Percentiles rank a stretch among this genome's conserved stretches.
Conservation (phyloP, 2,329 filamentous ascomycete genomes). For the Fusarium miscanthi region DNA sequence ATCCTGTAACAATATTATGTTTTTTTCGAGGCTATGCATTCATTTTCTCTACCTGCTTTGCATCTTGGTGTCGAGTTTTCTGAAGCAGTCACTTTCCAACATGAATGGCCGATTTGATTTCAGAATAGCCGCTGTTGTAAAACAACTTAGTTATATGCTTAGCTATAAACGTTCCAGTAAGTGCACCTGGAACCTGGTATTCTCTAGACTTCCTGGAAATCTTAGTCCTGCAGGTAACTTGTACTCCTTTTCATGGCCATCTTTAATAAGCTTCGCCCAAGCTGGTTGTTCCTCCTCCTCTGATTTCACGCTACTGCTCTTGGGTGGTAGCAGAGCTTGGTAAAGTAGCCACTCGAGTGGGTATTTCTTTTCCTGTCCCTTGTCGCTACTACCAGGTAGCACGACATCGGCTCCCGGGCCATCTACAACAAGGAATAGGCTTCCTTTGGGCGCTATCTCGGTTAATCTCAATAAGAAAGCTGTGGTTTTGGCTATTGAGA, state of each 20-base stretch:
- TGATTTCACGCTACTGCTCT: not conserved
- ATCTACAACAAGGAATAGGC: conserved; percentile 3
- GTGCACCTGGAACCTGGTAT: conserved; percentile 7
- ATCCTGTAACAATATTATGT: too few relatives aligned
- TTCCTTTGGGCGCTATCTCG: not conserved
- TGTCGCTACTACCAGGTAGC: not conserved
- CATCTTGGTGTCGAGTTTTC: too few relatives aligned
- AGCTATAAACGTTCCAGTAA: not conserved
- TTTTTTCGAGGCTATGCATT: too few relatives aligned
- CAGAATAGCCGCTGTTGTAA: too few relatives aligned
- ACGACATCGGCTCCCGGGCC: not conserved
- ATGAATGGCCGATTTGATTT: too few relatives aligned
- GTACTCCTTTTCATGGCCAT: conserved; percentile 11
- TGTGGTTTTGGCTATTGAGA: conserved; percentile 11
- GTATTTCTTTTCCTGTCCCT: conserved; percentile 8
- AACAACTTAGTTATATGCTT: too few relatives aligned
- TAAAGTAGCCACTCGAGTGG: conserved; percentile 13
- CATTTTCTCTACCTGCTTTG: too few relatives aligned
- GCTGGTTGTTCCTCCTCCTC: not conserved
- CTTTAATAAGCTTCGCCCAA: not conserved
- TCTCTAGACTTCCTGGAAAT: conserved; percentile 14
- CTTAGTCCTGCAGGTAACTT: not conserved
- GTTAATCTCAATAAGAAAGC: conserved; percentile 3
- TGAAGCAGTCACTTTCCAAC: too few relatives aligned
- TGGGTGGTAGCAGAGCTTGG: not conserved